A percentile compares a stretch with the other conserved stretches of the same genome.
These are phyloP conservation scores for Capsicum chinense DNA, from an alignment of 257 asterid genomes.

Conservation along the genomic window DNA sequence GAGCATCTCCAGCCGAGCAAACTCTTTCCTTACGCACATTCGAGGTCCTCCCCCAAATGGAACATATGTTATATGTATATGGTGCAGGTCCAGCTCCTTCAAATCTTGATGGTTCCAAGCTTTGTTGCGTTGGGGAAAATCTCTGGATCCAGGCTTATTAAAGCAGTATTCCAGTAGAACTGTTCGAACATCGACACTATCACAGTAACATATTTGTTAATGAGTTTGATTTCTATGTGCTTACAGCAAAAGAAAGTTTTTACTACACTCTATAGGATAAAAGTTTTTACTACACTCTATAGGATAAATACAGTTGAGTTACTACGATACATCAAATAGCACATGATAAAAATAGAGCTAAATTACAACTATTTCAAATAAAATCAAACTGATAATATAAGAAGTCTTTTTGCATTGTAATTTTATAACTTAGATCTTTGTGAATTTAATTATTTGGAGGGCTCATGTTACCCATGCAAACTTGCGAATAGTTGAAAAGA, in stretches of 20 bases:
- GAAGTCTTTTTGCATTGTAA: too few species aligned
- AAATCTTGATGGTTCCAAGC: constrained; percentile 33
- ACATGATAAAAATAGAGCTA: too few species aligned
- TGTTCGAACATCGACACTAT: not conserved
- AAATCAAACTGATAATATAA: too few species aligned
- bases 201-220: not conserved
- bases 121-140: not conserved
- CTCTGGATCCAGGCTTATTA: constrained; percentile 48
- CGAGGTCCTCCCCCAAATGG: constrained; percentile 38
- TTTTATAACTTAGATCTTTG: not conserved
- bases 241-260: not conserved
- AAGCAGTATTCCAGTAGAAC: constrained; percentile 66
- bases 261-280: too few species aligned
- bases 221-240: not conserved
- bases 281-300: too few species aligned
- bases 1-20: constrained; percentile 61
- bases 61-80: constrained; percentile 30
- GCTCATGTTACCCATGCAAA: too few species aligned
- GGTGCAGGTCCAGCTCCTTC: constrained; percentile 33
- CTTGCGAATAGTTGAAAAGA: too few species aligned
- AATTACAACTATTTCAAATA: too few species aligned
- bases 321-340: too few species aligned
- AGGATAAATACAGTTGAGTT: too few species aligned
- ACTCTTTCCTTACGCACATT: constrained; percentile 68
- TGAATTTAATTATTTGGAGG: not conserved